These are phyloP conservation scores for Chlorella sp. DNA, from an alignment of 139 green algal species.

Conservation along the genomic window DNA sequence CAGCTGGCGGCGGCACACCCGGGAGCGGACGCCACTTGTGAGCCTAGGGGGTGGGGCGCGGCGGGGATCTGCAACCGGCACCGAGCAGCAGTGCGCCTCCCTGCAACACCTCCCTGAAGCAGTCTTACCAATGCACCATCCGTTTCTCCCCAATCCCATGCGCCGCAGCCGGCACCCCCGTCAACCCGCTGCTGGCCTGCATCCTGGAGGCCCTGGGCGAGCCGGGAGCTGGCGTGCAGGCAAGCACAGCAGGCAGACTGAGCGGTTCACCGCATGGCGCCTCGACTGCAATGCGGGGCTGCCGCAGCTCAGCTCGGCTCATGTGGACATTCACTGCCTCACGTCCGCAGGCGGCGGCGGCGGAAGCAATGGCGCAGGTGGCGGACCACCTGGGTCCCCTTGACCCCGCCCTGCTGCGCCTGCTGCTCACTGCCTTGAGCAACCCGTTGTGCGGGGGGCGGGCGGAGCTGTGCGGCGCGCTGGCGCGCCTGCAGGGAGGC, in stretches of 20 bases:
- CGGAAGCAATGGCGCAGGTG: not conserved
- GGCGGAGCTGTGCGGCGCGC: conserved; percentile 1
- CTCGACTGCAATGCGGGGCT: too few relatives aligned
- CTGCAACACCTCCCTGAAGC: too few relatives aligned
- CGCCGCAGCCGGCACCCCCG: not conserved
- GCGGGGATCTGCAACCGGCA: too few relatives aligned
- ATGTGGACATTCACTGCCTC: too few relatives aligned
- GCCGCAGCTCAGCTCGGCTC: too few relatives aligned
- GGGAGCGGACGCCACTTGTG: not conserved
- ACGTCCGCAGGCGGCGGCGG: not conserved
- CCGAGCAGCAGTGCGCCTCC: too few relatives aligned
- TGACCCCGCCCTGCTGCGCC: conserved; percentile 1
- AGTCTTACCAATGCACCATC: too few relatives aligned
- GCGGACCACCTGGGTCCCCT: conserved; percentile 4
- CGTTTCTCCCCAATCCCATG: too few relatives aligned
- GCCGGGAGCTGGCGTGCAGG: not conserved
- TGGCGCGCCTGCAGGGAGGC: conserved; percentile 1
- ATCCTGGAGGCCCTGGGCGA: conserved; percentile 15
- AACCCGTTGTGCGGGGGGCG: conserved; percentile 19
- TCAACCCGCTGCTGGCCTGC: conserved; percentile 27
- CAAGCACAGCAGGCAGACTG: too few relatives aligned
- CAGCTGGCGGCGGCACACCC: conserved; percentile 3
- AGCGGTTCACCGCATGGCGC: too few relatives aligned
- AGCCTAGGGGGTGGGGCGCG: not conserved
- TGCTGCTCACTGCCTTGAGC: conserved; percentile 14